phyloP scores from a whole-genome alignment of 148 eudicot species.

The Fagopyrum esculentum region DNA sequence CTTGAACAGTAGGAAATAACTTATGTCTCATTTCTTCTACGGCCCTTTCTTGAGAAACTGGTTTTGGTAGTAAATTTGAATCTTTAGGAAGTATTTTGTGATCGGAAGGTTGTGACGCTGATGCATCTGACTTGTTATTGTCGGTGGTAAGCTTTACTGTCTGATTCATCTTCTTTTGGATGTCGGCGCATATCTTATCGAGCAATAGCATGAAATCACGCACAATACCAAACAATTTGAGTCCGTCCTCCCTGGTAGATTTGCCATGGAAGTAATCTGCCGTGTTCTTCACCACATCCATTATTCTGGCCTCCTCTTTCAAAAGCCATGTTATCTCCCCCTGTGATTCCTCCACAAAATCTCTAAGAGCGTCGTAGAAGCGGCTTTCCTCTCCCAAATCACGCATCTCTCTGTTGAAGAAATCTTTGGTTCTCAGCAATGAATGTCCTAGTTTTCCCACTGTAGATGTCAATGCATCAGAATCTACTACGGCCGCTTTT shows the following conservation, averaged over 20 bases:
- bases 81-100: too few species aligned
- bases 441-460: slow-evolving; percentile 48
- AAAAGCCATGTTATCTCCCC: slow-evolving; percentile 37
- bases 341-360: slow-evolving; percentile 49
- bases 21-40: slow-evolving; percentile 9
- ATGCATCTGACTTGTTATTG: not conserved
- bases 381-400: slow-evolving; percentile 29
- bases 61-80: not conserved
- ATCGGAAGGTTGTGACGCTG: not conserved
- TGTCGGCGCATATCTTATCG: slow-evolving; percentile 59
- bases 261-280: slow-evolving; percentile 81
- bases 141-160: not conserved
- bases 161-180: slow-evolving; percentile 23
- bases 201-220: slow-evolving; percentile 62
- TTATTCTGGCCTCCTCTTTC: slow-evolving; percentile 64
- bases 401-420: slow-evolving; percentile 47
- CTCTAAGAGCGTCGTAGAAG: slow-evolving; percentile 31
- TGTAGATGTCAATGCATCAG: slow-evolving; percentile 40
- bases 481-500: slow-evolving; percentile 60
- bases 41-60: not conserved
- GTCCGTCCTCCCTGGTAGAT: slow-evolving; percentile 63
- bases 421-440: slow-evolving; percentile 33
- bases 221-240: slow-evolving; percentile 58
- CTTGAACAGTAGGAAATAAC: not conserved
- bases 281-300: slow-evolving; percentile 55